phyloP scores from a whole-genome alignment of 2,329 filamentous ascomycete species.

The Cladosporium sp. region DNA sequence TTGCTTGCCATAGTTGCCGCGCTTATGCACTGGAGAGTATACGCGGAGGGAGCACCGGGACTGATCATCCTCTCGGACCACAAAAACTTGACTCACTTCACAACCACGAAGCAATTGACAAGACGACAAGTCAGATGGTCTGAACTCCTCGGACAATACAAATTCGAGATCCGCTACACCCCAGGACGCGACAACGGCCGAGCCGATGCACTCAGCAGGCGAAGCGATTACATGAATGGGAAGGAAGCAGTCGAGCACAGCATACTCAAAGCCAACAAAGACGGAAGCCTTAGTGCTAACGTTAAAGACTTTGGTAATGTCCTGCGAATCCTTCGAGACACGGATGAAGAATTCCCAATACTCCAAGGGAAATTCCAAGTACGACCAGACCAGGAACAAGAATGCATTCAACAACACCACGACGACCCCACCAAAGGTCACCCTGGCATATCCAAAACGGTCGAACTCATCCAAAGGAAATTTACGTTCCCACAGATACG shows the following conservation, averaged over 20 bases:
- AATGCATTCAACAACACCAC: neutral
- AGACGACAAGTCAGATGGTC: constrained; percentile 11
- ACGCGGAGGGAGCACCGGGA: constrained; percentile 12
- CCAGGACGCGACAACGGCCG: constrained; percentile 13
- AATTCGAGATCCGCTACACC: constrained; percentile 16
- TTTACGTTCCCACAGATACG: neutral
- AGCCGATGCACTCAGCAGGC: constrained; percentile 14
- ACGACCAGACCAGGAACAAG: neutral
- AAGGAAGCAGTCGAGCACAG: constrained; percentile 6
- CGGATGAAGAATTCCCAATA: constrained; percentile 1
- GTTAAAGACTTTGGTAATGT: constrained; percentile 4
- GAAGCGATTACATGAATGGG: constrained; percentile 14
- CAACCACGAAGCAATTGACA: constrained; percentile 13
- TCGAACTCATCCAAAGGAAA: constrained; percentile 1
- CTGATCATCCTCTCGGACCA: constrained; percentile 14
- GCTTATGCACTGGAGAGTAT: constrained; percentile 15
- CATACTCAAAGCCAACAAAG: constrained; percentile 11
- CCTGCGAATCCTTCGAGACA: constrained; percentile 5
- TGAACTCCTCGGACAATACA: constrained; percentile 13
- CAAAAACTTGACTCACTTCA: constrained; percentile 16
- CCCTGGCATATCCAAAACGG: neutral
- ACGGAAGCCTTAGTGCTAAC: constrained; percentile 12
- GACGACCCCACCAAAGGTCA: neutral
- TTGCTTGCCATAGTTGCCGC: constrained; percentile 14
- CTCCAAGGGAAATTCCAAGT: neutral